phyloP scores from a whole-genome alignment of 345 rosid genomes.

The Adansonia digitata region DNA sequence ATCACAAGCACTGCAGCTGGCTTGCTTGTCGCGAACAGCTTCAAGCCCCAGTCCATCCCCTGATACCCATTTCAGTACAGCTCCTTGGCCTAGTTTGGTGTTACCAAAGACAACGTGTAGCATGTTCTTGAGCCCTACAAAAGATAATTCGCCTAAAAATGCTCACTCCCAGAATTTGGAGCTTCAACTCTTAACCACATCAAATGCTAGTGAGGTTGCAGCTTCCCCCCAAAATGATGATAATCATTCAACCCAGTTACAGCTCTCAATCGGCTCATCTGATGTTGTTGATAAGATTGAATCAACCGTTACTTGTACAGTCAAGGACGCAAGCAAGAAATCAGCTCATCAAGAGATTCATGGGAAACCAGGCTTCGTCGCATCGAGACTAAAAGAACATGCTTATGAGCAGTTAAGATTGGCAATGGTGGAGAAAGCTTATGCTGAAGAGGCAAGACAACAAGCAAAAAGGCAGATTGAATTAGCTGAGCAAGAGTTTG shows the following conservation, averaged over 20 bases:
- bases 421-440: slow-evolving; percentile 56
- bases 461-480: slow-evolving; percentile 68
- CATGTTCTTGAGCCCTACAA: slow-evolving; percentile 27
- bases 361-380: slow-evolving; percentile 21
- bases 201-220: slow-evolving; percentile 14
- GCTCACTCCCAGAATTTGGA: slow-evolving; percentile 48
- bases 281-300: slow-evolving; percentile 32
- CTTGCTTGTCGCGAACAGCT: slow-evolving; percentile 53
- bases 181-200: slow-evolving; percentile 50
- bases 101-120: slow-evolving; percentile 28
- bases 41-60: slow-evolving; percentile 61
- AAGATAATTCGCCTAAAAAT: slow-evolving; percentile 16
- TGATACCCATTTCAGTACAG: slow-evolving; percentile 45
- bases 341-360: slow-evolving; percentile 26
- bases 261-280: slow-evolving; percentile 60
- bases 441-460: slow-evolving; percentile 59
- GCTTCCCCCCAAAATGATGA: slow-evolving; percentile 32
- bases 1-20: slow-evolving; percentile 39
- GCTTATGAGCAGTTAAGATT: slow-evolving; percentile 39
- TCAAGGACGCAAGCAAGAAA: slow-evolving; percentile 6
- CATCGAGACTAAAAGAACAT: slow-evolving; percentile 29
- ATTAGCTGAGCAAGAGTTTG: slow-evolving; percentile 74
- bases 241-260: slow-evolving; percentile 42
- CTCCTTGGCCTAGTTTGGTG: slow-evolving; percentile 36
- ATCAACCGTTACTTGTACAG: neutral